Evolutionary conservation across 768 basidiomycete species (phyloP).

Genomic region (Trichaptum fuscoviolaceum): DNA sequence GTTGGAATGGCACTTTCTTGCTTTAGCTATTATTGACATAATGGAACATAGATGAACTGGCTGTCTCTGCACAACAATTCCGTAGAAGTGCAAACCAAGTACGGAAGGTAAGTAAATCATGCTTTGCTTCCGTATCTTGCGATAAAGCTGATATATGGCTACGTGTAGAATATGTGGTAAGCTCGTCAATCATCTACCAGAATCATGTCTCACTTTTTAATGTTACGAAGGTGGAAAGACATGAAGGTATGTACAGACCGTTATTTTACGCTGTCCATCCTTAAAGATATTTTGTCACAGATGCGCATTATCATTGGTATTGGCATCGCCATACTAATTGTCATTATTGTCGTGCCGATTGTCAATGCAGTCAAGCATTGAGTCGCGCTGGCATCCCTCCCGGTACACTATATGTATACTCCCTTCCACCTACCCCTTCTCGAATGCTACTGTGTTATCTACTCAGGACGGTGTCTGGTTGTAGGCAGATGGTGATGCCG

Average conservation of each 20-base stretch:
- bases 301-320: constrained; percentile 97
- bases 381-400: constrained; percentile 10
- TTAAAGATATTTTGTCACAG: constrained; percentile 32
- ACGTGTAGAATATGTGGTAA: constrained; percentile 82
- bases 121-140: constrained; percentile 6
- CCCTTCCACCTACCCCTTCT: background rate
- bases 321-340: constrained; percentile 82
- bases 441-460: background rate
- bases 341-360: constrained; percentile 94
- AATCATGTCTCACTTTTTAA: constrained; percentile 3
- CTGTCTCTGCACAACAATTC: constrained; percentile 99
- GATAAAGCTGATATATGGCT: constrained; percentile 9
- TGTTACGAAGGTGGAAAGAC: constrained; percentile 80
- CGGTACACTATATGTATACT: constrained; percentile 1
- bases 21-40: background rate
- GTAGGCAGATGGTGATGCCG: background rate
- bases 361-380: constrained; percentile 74
- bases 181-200: constrained; percentile 24
- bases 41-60: constrained; percentile 71
- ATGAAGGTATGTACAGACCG: constrained; percentile 65
- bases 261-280: constrained; percentile 2
- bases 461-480: background rate
- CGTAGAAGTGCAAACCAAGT: constrained; percentile 95
- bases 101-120: constrained; percentile 67
- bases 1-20: constrained; percentile 1